Conservation (phyloP, 805 yeast species). For the Nakazawaea pomicola region DNA sequence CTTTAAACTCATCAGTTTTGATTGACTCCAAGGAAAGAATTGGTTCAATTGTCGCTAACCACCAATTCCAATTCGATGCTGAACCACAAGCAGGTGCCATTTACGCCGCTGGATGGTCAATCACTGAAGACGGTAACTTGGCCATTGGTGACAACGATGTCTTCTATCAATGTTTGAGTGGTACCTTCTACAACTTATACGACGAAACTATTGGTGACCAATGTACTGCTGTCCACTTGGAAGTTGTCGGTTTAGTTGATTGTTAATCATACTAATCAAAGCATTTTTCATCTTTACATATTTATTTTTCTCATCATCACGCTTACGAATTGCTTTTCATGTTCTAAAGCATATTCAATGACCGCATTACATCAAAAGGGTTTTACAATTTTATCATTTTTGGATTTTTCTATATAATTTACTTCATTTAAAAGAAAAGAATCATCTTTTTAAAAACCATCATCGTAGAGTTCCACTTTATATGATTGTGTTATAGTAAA, state of each 20-base stretch:
- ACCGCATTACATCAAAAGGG: too few species aligned
- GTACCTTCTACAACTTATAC: conserved; percentile 75
- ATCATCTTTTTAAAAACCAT: too few species aligned
- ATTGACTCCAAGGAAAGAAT: conserved; percentile 60
- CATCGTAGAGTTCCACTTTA: too few species aligned
- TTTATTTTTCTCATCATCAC: neutral
- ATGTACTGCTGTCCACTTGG: conserved; percentile 59
- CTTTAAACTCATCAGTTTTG: conserved; percentile 45
- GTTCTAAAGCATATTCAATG: too few species aligned
- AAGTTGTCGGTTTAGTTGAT: conserved; percentile 49
- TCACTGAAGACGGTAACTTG: conserved; percentile 50
- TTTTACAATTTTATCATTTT: too few species aligned
- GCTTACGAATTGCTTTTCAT: neutral
- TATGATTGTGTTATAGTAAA: too few species aligned
- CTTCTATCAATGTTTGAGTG: conserved; percentile 73
- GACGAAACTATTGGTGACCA: conserved; percentile 57
- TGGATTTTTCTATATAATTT: too few species aligned
- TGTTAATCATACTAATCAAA: conserved; percentile 37
- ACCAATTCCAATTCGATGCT: conserved; percentile 77
- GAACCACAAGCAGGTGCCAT: conserved; percentile 79
- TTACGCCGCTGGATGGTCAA: conserved; percentile 60
- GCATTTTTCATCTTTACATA: too few species aligned
- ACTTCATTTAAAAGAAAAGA: too few species aligned
- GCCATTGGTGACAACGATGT: conserved; percentile 57
- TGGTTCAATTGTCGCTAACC: conserved; percentile 76